Conservation (phyloP, 2,329 filamentous ascomycete species). For the Immersiporthe knoxdaviesiana region DNA sequence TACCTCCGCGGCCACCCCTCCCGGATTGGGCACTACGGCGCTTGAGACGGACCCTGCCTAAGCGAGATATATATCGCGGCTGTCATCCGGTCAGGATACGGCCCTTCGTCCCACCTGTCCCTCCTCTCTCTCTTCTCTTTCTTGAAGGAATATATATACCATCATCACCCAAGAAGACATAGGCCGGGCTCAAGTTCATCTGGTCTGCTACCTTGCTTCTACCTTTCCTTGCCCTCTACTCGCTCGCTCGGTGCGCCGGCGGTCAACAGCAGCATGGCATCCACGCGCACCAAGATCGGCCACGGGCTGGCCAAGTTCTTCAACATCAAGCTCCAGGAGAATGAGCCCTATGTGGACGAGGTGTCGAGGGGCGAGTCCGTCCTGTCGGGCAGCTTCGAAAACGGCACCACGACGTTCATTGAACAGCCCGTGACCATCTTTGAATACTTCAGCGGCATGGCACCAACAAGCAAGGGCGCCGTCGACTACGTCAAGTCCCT, state of each 20-base stretch:
- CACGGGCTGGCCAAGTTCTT: conserved; percentile 76
- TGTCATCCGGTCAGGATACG: conserved; percentile 11
- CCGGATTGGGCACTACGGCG: background rate
- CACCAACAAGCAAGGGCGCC: conserved; percentile 61
- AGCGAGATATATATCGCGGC: conserved; percentile 25
- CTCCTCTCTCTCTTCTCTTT: background rate
- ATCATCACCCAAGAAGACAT: conserved; percentile 8
- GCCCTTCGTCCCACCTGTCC: background rate
- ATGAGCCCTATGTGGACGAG: conserved; percentile 61
- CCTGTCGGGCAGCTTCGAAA: conserved; percentile 66
- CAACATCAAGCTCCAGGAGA: conserved; percentile 78
- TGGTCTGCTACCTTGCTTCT: conserved; percentile 8
- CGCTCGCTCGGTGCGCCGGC: conserved; percentile 13
- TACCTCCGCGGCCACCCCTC: conserved; percentile 21
- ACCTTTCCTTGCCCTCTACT: conserved; percentile 2
- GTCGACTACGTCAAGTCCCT: conserved; percentile 68
- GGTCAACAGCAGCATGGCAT: conserved; percentile 39
- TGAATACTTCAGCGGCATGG: conserved; percentile 71
- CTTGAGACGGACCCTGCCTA: conserved; percentile 1
- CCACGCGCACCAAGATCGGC: conserved; percentile 62
- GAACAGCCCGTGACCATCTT: conserved; percentile 76
- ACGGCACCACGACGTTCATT: conserved; percentile 70
- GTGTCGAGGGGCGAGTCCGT: conserved; percentile 79
- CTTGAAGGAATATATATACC: background rate
- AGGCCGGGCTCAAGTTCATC: conserved; percentile 3